Evolutionary conservation across 129 eudicot species (phyloP).

Genomic region (Ambrosia trifida): DNA sequence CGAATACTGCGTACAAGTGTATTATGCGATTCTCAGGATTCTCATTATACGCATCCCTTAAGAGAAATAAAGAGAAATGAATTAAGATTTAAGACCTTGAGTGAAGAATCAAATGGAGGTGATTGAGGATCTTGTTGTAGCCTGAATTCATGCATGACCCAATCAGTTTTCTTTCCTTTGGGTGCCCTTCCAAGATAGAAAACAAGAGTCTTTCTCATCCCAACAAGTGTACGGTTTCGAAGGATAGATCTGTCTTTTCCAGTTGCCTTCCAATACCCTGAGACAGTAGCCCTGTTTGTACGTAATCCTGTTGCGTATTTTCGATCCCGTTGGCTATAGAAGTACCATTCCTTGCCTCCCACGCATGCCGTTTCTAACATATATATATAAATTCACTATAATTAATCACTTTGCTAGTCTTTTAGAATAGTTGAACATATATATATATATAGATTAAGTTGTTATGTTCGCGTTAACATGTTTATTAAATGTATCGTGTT

Average conservation of each 20-base stretch:
- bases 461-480: no score
- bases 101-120: constrained; percentile 37
- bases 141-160: constrained; percentile 98
- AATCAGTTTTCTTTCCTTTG: constrained; percentile 77
- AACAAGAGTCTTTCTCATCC: constrained; percentile 93
- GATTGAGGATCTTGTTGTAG: constrained; percentile 46
- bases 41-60: background rate
- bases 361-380: constrained; percentile 65
- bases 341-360: constrained; percentile 92
- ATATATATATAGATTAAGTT: no score
- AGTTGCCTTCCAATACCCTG: constrained; percentile 97
- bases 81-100: constrained; percentile 41
- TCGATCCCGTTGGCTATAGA: constrained; percentile 78
- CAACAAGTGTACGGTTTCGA: constrained; percentile 51
- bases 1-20: no score
- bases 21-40: background rate
- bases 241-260: constrained; percentile 76
- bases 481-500: no score
- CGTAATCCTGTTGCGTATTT: constrained; percentile 86
- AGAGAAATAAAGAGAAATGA: background rate
- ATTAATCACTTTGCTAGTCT: background rate
- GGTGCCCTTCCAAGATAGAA: constrained; percentile 97
- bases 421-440: no score
- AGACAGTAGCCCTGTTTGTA: constrained; percentile 81
- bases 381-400: background rate